Conservation (phyloP, 306 rosid genomes). For the Glycyrrhiza uralensis region DNA sequence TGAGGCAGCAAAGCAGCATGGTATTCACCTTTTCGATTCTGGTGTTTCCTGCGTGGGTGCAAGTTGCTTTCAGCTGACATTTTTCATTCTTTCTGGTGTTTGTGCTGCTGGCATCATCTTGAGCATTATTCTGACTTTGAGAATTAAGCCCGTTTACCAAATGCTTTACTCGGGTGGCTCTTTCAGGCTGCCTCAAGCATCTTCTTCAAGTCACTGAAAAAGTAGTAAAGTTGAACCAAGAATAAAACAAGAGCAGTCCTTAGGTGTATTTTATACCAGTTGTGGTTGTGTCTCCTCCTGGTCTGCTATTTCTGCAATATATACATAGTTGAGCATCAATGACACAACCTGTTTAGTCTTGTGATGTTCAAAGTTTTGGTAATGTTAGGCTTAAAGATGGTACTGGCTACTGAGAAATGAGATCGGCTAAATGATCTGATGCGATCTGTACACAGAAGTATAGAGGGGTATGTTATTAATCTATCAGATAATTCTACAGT, state of each 20-base stretch:
- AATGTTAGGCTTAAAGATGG: not conserved
- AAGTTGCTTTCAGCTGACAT: conserved; percentile 63
- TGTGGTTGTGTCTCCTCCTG: not conserved
- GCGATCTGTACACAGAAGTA: not conserved
- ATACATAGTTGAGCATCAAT: not conserved
- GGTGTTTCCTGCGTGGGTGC: conserved; percentile 59
- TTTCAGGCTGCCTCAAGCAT: conserved; percentile 56
- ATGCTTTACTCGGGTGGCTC: conserved; percentile 83
- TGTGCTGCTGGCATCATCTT: conserved; percentile 54
- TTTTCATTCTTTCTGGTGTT: conserved; percentile 51
- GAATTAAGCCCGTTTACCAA: conserved; percentile 73
- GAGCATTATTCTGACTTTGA: conserved; percentile 48
- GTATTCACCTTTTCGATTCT: conserved; percentile 23
- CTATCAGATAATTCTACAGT: not conserved
- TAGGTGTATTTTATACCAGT: not conserved
- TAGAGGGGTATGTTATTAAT: not conserved
- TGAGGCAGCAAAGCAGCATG: conserved; percentile 74
- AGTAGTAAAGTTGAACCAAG: not conserved
- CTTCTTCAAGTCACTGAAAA: conserved; percentile 37
- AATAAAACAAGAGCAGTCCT: not conserved
- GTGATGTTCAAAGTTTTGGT: conserved; percentile 17
- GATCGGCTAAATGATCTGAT: not conserved
- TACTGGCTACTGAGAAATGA: not conserved
- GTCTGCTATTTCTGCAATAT: not conserved
- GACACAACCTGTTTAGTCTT: not conserved